Base-by-base conservation (phyloP, 106 monocot genomes). In the Iris macrosiphon region DNA sequence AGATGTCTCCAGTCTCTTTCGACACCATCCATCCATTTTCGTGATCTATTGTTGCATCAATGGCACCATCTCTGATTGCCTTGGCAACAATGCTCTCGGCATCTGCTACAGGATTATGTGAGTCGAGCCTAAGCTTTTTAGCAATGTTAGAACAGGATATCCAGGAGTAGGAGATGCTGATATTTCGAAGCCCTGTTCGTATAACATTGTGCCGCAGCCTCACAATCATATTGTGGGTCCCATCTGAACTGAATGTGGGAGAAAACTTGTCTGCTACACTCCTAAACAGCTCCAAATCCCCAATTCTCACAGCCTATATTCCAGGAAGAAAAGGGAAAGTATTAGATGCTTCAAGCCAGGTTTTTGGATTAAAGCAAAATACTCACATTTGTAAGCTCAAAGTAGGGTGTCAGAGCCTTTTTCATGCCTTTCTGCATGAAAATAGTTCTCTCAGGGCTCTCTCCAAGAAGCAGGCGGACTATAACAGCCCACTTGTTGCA, bases 401-500 rank as follows among this genome's bases (percentile, higher is more conserved):
- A 98, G 62, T 99, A 91, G 31, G 98, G 91, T 39, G 57, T 52
- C 55, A 99, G 57, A 43, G 91, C 98, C 19, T 71, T 75, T 73
- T 99, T 91, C 98, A 99, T 92, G 50, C 87, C 98, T 60, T 91
- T 83, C 73, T 99, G 98, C 91, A 99, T 87, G 71, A 99, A 99
- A 52, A 99, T 78, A 15, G 98, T 99, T 45, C 91, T 74, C 62
- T 98, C 98, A 0, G 98, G 91, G 42, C 91, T 99, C 52, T 99
- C 98, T 25, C 98, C 91, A 2, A 99, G 71, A 40, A 99, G 91
- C 18, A 99, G 55, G 1, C 98, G 80, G 6, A 99, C 98, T 17
- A 99, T 72, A 8, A 99, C 45, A 51, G 87, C 91, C 91, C 98
- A 99, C 60, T 99, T 99, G 71, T 87, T 99, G 74, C 98, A 91